phyloP scores from a whole-genome alignment of 139 green algal species.

The Asterochloris erici region DNA sequence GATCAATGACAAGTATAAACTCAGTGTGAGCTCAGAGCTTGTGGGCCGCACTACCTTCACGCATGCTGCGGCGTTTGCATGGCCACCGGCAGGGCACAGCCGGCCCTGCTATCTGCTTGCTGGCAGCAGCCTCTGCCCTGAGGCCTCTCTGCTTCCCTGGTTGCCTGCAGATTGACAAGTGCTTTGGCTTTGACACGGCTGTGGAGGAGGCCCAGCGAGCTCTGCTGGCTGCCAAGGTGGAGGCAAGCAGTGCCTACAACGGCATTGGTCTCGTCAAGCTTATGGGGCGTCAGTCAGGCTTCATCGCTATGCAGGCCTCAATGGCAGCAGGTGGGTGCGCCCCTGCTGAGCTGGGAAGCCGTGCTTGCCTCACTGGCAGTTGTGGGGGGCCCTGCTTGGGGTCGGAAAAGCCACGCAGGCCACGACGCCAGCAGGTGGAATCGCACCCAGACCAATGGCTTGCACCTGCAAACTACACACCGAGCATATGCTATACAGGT shows the following conservation, averaged over 20 bases:
- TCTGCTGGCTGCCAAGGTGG: slow-evolving; percentile 91
- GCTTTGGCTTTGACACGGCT: slow-evolving; percentile 94
- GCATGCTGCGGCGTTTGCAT: too few relatives aligned
- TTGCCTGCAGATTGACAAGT: slow-evolving; percentile 60
- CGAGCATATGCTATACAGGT: too few relatives aligned
- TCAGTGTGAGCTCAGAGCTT: too few relatives aligned
- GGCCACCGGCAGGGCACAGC: too few relatives aligned
- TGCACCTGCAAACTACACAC: too few relatives aligned
- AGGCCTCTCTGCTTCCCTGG: not conserved
- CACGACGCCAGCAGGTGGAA: not conserved
- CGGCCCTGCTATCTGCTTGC: too few relatives aligned
- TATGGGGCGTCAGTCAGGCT: slow-evolving; percentile 95
- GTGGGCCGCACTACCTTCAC: too few relatives aligned
- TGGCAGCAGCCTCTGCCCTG: not conserved
- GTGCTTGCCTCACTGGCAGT: not conserved
- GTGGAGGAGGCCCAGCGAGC: slow-evolving; percentile 95
- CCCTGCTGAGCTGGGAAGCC: not conserved
- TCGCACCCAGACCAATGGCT: too few relatives aligned
- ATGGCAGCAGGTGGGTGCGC: slow-evolving; percentile 70
- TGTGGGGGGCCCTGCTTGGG: not conserved
- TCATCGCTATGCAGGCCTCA: slow-evolving; percentile 95
- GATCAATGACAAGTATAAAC: too few relatives aligned
- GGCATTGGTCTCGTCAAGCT: slow-evolving; percentile 97
- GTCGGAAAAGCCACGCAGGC: not conserved
- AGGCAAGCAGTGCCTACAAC: slow-evolving; percentile 72